These are phyloP conservation scores for Zymoseptoria tritici DNA, from an alignment of 2,329 filamentous ascomycete genomes.

Conservation along the genomic window DNA sequence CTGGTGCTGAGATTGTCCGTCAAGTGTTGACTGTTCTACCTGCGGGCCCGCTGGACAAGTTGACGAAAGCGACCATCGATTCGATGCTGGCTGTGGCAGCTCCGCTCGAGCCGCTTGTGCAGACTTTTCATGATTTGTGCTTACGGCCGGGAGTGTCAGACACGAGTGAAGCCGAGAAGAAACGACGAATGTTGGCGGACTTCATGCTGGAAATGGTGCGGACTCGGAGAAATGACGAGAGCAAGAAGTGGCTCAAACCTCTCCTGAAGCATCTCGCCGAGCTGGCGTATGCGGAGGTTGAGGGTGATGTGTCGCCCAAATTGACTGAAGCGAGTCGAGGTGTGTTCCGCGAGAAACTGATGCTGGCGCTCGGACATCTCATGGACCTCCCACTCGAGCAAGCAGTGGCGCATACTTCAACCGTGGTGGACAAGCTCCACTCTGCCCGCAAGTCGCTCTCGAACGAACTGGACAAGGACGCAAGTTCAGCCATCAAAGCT, in stretches of 20 bases:
- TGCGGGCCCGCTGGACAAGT: slow-evolving; percentile 69
- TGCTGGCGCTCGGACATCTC: slow-evolving; percentile 48
- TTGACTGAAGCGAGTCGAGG: slow-evolving; percentile 42
- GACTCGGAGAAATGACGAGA: slow-evolving; percentile 26
- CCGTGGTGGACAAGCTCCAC: slow-evolving; percentile 15
- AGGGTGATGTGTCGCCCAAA: slow-evolving; percentile 23
- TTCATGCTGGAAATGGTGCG: slow-evolving; percentile 45
- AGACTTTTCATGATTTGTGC: slow-evolving; percentile 40
- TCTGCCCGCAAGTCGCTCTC: slow-evolving; percentile 8
- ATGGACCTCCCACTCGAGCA: slow-evolving; percentile 28
- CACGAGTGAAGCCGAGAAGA: slow-evolving; percentile 40
- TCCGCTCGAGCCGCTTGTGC: slow-evolving; percentile 47
- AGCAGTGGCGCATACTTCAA: slow-evolving; percentile 13
- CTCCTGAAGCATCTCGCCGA: slow-evolving; percentile 23
- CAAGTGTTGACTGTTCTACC: slow-evolving; percentile 64
- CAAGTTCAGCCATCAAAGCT: slow-evolving; percentile 11
- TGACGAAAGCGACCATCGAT: slow-evolving; percentile 77
- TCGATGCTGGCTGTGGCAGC: slow-evolving; percentile 58
- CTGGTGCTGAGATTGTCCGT: slow-evolving; percentile 55
- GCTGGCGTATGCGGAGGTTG: slow-evolving; percentile 9
- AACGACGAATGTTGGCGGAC: slow-evolving; percentile 46
- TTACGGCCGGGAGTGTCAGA: slow-evolving; percentile 39
- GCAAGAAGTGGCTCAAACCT: slow-evolving; percentile 22
- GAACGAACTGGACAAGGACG: slow-evolving; percentile 10
- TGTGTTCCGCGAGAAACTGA: slow-evolving; percentile 48